These are phyloP conservation scores for Wickerhamiella nectarea DNA, from an alignment of 805 yeast species.

Conservation along the genomic window DNA sequence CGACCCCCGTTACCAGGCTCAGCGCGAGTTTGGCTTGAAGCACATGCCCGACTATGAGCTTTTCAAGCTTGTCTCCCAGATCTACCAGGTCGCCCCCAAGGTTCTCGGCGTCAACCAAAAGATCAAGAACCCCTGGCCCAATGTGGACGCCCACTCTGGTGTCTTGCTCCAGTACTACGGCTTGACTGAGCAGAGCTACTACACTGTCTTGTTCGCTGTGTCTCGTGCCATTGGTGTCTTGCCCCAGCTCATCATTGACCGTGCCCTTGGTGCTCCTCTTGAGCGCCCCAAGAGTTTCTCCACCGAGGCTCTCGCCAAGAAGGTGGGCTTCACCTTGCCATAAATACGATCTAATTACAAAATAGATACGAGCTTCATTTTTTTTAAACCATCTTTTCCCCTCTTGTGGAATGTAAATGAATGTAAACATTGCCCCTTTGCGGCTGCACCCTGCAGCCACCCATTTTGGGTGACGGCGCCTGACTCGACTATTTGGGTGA, in stretches of 20 bases:
- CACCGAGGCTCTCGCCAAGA: conserved; percentile 77
- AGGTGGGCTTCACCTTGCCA: conserved; percentile 21
- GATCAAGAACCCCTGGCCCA: conserved; percentile 90
- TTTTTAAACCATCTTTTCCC: too few species aligned
- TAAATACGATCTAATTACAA: too few species aligned
- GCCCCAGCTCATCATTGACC: conserved; percentile 73
- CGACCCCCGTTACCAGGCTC: conserved; percentile 79
- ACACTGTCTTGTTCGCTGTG: conserved; percentile 78
- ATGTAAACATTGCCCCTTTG: too few species aligned
- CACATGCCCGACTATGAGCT: conserved; percentile 69
- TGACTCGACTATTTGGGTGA: too few species aligned
- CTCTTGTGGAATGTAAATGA: too few species aligned
- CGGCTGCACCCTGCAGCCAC: too few species aligned
- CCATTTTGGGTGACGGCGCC: too few species aligned
- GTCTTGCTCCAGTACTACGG: conserved; percentile 77
- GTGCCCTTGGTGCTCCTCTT: conserved; percentile 69
- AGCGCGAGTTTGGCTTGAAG: conserved; percentile 61
- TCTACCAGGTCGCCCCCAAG: conserved; percentile 71
- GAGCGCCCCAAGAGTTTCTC: conserved; percentile 92
- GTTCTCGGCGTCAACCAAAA: conserved; percentile 75
- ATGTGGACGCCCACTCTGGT: conserved; percentile 81
- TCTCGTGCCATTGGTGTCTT: conserved; percentile 77
- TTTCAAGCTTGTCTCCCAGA: conserved; percentile 63
- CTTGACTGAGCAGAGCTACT: conserved; percentile 65
- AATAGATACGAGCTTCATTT: neutral